These are phyloP conservation scores for Pichia inconspicua DNA, from an alignment of 1,139 yeast species.

Conservation along the genomic window DNA sequence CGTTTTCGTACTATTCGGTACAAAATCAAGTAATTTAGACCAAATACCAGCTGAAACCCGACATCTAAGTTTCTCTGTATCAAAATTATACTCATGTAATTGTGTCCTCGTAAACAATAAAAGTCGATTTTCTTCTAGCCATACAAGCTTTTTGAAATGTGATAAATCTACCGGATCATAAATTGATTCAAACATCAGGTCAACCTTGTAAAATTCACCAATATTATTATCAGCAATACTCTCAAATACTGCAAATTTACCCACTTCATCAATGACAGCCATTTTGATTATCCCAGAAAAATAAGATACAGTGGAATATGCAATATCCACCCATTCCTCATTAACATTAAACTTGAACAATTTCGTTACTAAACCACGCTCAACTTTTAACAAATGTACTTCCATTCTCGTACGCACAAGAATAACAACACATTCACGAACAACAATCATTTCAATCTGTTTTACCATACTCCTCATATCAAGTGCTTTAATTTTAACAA, in stretches of 20 bases:
- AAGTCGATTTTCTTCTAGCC: slow-evolving; percentile 35
- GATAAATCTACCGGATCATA: slow-evolving; percentile 47
- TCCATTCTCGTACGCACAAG: slow-evolving; percentile 1
- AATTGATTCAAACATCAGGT: slow-evolving; percentile 23
- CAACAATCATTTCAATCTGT: slow-evolving; percentile 1
- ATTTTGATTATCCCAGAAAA: slow-evolving; percentile 25
- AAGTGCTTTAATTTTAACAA: not conserved
- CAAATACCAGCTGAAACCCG: slow-evolving; percentile 47
- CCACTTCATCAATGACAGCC: slow-evolving; percentile 43
- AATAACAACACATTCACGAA: not conserved
- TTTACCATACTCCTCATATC: not conserved
- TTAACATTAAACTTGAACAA: slow-evolving; percentile 4
- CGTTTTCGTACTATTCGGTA: slow-evolving; percentile 20
- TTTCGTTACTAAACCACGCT: slow-evolving; percentile 1
- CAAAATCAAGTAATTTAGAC: slow-evolving; percentile 47
- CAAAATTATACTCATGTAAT: slow-evolving; percentile 30
- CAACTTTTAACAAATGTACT: slow-evolving; percentile 1
- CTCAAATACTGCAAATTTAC: slow-evolving; percentile 42
- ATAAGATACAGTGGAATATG: slow-evolving; percentile 14
- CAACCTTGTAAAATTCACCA: not conserved
- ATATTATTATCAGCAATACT: not conserved
- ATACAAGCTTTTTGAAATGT: slow-evolving; percentile 43
- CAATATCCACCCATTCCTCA: slow-evolving; percentile 10
- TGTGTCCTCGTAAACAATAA: slow-evolving; percentile 41
- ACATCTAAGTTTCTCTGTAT: slow-evolving; percentile 27